These are phyloP conservation scores for Hymenoscyphus salicellus DNA, from an alignment of 2,329 filamentous ascomycete species.

Conservation along the genomic window DNA sequence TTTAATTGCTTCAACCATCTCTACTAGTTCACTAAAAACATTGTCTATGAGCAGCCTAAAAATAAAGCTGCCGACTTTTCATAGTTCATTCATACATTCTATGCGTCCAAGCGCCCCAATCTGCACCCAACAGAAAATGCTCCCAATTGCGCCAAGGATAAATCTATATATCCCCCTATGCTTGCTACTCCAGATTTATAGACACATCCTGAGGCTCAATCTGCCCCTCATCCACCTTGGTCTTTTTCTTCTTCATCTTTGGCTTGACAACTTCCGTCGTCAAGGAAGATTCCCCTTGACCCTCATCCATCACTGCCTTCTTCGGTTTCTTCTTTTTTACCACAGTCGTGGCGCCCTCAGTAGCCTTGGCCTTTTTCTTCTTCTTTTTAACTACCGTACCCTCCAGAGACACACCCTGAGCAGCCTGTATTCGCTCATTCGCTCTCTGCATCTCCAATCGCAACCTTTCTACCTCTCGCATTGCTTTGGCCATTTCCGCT, in stretches of 20 bases:
- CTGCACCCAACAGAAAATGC: slow-evolving; percentile 11
- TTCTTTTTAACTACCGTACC: slow-evolving; percentile 62
- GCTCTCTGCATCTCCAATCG: slow-evolving; percentile 85
- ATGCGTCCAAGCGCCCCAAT: not conserved
- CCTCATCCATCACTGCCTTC: slow-evolving; percentile 32
- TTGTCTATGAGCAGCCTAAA: not conserved
- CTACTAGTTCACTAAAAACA: not conserved
- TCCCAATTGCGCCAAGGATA: slow-evolving; percentile 18
- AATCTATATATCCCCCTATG: slow-evolving; percentile 16
- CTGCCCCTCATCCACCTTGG: slow-evolving; percentile 4
- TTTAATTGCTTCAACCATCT: not conserved
- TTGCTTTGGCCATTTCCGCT: slow-evolving; percentile 80
- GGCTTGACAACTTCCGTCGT: slow-evolving; percentile 32
- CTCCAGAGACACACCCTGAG: slow-evolving; percentile 60
- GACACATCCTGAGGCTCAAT: not conserved
- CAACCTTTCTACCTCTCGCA: slow-evolving; percentile 83
- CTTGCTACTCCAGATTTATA: slow-evolving; percentile 4
- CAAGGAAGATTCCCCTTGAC: slow-evolving; percentile 20
- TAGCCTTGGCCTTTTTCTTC: slow-evolving; percentile 49
- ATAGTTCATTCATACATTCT: slow-evolving; percentile 2
- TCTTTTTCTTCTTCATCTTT: slow-evolving; percentile 47
- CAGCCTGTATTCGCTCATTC: slow-evolving; percentile 70
- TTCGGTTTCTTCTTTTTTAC: slow-evolving; percentile 49
- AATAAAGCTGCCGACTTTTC: not conserved
- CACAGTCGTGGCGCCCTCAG: slow-evolving; percentile 21